phyloP scores from a whole-genome alignment of 2,329 filamentous ascomycete species.

The Helminthosporium solani region DNA sequence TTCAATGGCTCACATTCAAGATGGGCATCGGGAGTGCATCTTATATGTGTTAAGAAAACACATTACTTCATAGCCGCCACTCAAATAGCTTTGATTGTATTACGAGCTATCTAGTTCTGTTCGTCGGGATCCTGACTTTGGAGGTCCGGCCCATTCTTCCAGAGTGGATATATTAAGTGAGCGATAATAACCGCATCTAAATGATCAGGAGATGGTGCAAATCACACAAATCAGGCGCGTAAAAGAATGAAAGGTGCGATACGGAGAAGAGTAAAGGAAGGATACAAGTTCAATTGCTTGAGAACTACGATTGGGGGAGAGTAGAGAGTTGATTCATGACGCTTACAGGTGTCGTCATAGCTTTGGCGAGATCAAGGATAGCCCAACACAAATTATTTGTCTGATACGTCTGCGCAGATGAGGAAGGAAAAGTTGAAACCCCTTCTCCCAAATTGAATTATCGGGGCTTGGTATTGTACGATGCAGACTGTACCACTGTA shows the following conservation, averaged over 20 bases:
- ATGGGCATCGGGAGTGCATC: background rate
- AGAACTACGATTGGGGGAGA: no score
- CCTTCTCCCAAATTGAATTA: background rate
- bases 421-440: background rate
- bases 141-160: conserved; percentile 25
- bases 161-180: conserved; percentile 10
- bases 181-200: background rate
- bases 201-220: background rate
- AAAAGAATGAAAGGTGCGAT: no score
- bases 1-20: background rate
- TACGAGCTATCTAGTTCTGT: conserved; percentile 4
- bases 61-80: conserved; percentile 16
- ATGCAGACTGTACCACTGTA: no score
- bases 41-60: conserved; percentile 11
- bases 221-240: background rate
- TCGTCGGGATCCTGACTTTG: conserved; percentile 14
- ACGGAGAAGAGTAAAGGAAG: no score
- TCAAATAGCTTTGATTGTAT: conserved; percentile 9
- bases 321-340: background rate
- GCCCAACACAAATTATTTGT: background rate
- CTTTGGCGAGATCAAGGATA: background rate
- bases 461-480: background rate
- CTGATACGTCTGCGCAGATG: no score
- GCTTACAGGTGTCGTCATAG: background rate
- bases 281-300: no score